A percentile compares a stretch with the other conserved stretches of the same genome.
phyloP scores from a whole-genome alignment of 2,329 filamentous ascomycete genomes.

The Diaporthe destruens region DNA sequence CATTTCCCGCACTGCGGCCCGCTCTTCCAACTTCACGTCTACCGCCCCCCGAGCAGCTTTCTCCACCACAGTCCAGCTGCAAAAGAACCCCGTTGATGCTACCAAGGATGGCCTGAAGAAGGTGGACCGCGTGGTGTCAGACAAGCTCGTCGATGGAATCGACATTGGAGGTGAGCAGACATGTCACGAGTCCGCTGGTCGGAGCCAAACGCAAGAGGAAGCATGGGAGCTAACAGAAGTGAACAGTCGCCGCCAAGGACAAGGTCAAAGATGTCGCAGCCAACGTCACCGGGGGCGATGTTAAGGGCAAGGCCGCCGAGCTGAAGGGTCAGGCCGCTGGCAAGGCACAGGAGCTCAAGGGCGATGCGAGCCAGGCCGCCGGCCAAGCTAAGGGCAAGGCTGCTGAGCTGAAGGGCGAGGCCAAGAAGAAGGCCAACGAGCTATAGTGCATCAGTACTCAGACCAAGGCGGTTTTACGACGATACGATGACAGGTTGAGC shows the following conservation, averaged over 20 bases:
- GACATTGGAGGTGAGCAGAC: conserved; percentile 65
- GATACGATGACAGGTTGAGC: background rate
- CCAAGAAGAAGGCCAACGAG: conserved; percentile 42
- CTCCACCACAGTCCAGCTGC: conserved; percentile 58
- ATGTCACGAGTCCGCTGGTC: too few species aligned
- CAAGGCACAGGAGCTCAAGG: conserved; percentile 51
- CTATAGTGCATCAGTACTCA: conserved; percentile 13
- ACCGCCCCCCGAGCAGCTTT: conserved; percentile 60
- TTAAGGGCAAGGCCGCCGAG: conserved; percentile 52
- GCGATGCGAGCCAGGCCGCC: conserved; percentile 55
- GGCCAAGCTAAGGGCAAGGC: conserved; percentile 52
- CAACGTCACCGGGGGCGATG: conserved; percentile 52
- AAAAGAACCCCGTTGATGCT: conserved; percentile 64
- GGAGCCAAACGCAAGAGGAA: background rate
- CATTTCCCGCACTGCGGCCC: conserved; percentile 54
- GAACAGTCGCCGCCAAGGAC: conserved; percentile 54
- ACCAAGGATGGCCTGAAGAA: conserved; percentile 72
- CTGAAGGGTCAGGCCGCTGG: conserved; percentile 47
- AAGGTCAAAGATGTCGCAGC: conserved; percentile 63
- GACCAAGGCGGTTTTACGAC: background rate
- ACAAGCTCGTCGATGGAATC: conserved; percentile 73
- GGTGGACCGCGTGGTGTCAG: conserved; percentile 70
- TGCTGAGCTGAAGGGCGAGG: conserved; percentile 43
- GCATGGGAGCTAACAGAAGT: conserved; percentile 31
- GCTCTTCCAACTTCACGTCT: conserved; percentile 48